phyloP scores from a whole-genome alignment of 805 yeast species.

The Hemisphaericaspora nanyangensis region DNA sequence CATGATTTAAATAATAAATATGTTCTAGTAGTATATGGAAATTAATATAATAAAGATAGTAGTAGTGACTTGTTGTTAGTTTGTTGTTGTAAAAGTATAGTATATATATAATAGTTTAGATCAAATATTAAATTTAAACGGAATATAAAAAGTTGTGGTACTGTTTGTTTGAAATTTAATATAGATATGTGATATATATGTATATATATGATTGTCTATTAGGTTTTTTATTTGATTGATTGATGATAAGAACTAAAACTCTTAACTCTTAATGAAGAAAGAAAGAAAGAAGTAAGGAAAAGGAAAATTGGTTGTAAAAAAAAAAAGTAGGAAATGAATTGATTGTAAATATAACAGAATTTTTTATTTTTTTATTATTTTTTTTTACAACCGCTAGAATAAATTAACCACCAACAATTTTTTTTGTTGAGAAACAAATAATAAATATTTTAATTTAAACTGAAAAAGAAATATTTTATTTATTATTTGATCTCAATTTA shows the following conservation, averaged over 20 bases:
- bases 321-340: background rate
- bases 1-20: no score
- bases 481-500: no score
- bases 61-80: background rate
- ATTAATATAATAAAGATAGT: background rate
- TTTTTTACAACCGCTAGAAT: no score
- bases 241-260: background rate
- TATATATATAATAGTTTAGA: background rate
- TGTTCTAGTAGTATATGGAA: no score
- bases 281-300: background rate
- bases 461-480: no score
- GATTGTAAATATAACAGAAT: background rate
- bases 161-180: background rate
- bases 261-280: background rate
- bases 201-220: background rate
- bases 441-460: no score
- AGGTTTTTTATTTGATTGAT: background rate
- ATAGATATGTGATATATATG: background rate
- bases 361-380: no score
- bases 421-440: no score
- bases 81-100: background rate
- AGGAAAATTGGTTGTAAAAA: background rate
- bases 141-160: background rate
- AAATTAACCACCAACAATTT: no score
- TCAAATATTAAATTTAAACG: background rate